A percentile compares a stretch with the other conserved stretches of the same genome.
Conservation (phyloP, 2,329 filamentous ascomycete genomes). For the Ophiocordyceps australis region DNA sequence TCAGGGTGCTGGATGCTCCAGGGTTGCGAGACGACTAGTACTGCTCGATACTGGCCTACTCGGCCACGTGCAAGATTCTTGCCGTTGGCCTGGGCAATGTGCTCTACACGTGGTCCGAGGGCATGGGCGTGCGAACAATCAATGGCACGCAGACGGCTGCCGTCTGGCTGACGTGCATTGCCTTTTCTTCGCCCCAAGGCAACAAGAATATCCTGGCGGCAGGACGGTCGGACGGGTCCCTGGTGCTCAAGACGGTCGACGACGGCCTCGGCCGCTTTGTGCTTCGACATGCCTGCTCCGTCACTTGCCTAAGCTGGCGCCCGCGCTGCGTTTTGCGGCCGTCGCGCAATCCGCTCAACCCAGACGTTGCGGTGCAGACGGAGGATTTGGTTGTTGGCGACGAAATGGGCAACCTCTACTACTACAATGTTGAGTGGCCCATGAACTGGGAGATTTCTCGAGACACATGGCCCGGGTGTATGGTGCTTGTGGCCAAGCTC, state of each 20-base stretch:
- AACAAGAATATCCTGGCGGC: constrained; percentile 68
- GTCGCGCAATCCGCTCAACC: constrained; percentile 28
- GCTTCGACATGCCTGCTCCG: constrained; percentile 48
- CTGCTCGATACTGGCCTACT: constrained; percentile 81
- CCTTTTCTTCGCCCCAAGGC: constrained; percentile 70
- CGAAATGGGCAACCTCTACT: constrained; percentile 64
- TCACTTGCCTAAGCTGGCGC: constrained; percentile 71
- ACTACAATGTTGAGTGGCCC: constrained; percentile 83
- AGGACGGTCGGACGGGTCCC: constrained; percentile 57
- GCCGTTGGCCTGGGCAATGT: constrained; percentile 67
- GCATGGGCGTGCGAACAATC: constrained; percentile 38
- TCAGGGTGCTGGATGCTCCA: constrained; percentile 62
- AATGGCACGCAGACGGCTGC: constrained; percentile 9
- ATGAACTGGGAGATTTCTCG: constrained; percentile 39
- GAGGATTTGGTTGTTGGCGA: constrained; percentile 83
- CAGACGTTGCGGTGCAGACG: constrained; percentile 36
- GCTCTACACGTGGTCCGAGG: constrained; percentile 82
- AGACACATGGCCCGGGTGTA: constrained; percentile 57
- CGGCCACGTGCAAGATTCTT: constrained; percentile 51
- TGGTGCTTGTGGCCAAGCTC: constrained; percentile 63
- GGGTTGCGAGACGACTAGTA: constrained; percentile 90
- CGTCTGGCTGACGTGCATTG: constrained; percentile 61
- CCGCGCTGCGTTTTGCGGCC: constrained; percentile 36
- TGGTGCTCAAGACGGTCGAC: constrained; percentile 62
- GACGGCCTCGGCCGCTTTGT: constrained; percentile 58